Base-by-base conservation (phyloP, 2,329 filamentous ascomycete genomes). In the Blastomyces gilchristii region DNA sequence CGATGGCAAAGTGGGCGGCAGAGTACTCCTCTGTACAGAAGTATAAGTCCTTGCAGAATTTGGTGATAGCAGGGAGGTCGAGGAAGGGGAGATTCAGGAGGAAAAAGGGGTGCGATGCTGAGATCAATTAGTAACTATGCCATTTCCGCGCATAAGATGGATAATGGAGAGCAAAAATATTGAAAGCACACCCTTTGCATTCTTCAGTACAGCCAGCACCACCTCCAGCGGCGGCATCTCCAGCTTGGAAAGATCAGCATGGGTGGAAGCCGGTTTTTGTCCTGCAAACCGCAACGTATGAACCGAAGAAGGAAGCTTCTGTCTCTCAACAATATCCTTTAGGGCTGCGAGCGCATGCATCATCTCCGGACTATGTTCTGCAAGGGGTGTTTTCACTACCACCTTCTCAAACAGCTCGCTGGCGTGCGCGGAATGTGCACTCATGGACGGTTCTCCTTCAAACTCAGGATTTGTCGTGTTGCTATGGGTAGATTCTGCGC, bases 391-490 rank as follows among this genome's bases (percentile, higher is more conserved):
- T 41, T 70, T 68, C 50, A 75, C 73, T 68, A 71, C 76, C 60
- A 70, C 76, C 62, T 68, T 78, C 71, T 69, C 80, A 64, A 73
- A 77, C 64, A 74, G 78, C 67, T 68, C 73, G 66, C 69, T 79
- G 6, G 76, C 80, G 69, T 80, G 78, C 3, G 75, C 76, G 0
- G 79, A 81, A 64, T 82, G 80, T 8, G 77, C 75, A 41, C 74
- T 75, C 25, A 82, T 74, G 2, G 80, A 78, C 0, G 80, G 81
- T 60, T 79, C 79, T 3, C 80, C 80, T 65, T 82, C 80, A 57
- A 81, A 82, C 2, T 72, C 66, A 2, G 71, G 67, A 1, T 62
- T 63, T 16, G 49, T 68, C 34, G 65, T 65, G 18, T 64, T 68
- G 22, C 69, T 63, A 60, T 72, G 65, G 72, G 62, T 68, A 72